A percentile compares a stretch with the other conserved stretches of the same genome.
phyloP scores from a whole-genome alignment of 106 monocot genomes.

The Apostasia shenzhenica region DNA sequence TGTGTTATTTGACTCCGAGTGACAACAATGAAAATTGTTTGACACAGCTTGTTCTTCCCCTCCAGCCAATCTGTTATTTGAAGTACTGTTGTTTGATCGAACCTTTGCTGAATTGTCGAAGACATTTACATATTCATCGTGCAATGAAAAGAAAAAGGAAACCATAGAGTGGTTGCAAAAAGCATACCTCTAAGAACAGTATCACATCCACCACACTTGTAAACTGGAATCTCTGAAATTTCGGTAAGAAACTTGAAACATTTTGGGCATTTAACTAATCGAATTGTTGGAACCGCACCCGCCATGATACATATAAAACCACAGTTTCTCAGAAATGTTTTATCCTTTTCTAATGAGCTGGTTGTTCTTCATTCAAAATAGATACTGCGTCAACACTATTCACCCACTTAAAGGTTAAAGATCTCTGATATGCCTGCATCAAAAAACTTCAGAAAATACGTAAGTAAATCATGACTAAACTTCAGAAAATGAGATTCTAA shows the following conservation, averaged over 20 bases:
- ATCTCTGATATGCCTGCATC: not conserved
- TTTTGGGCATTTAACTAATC: slow-evolving; percentile 54
- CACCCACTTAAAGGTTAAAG: not conserved
- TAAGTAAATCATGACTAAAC: too few relatives aligned
- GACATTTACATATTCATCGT: not conserved
- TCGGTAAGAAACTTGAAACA: slow-evolving; percentile 43
- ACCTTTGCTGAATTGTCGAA: slow-evolving; percentile 31
- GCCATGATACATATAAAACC: not conserved
- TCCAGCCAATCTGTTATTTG: too few relatives aligned
- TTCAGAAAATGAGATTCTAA: too few relatives aligned
- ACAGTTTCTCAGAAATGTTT: not conserved
- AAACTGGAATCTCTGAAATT: slow-evolving; percentile 32
- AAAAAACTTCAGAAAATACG: too few relatives aligned
- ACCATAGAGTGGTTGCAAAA: not conserved
- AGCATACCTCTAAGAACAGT: slow-evolving; percentile 37
- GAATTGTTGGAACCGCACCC: not conserved
- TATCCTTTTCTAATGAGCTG: not conserved
- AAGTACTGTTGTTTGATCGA: not conserved
- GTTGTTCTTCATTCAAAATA: not conserved
- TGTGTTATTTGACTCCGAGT: not conserved
- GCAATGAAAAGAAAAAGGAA: not conserved
- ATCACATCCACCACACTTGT: slow-evolving; percentile 53
- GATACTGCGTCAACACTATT: not conserved
- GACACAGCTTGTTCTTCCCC: too few relatives aligned
- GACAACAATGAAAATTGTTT: too few relatives aligned